Conservation (phyloP, 352 stramenopile species). For the Phytopythium kandeliae region DNA sequence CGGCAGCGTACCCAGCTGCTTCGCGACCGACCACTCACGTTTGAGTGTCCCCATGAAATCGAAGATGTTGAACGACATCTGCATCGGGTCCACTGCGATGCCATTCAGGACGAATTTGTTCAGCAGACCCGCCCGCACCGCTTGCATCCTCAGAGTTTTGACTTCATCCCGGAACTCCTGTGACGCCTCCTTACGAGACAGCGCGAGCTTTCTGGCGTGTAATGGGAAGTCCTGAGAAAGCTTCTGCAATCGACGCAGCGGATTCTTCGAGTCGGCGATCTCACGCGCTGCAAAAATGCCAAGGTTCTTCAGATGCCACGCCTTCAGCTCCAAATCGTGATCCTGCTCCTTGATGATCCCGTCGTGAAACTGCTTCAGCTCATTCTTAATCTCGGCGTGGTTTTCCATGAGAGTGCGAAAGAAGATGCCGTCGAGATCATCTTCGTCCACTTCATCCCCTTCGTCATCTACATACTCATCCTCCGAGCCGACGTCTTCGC, state of each 20-base stretch:
- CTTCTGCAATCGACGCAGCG: constrained; percentile 68
- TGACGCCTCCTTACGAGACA: constrained; percentile 52
- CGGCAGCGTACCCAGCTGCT: constrained; percentile 48
- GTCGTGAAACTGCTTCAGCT: constrained; percentile 52
- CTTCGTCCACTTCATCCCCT: constrained; percentile 40
- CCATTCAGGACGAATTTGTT: constrained; percentile 88
- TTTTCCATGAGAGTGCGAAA: constrained; percentile 50
- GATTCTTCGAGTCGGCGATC: constrained; percentile 68
- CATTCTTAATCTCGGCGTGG: constrained; percentile 31
- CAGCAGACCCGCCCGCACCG: constrained; percentile 22
- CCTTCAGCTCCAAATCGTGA: constrained; percentile 48
- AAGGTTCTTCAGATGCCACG: constrained; percentile 89
- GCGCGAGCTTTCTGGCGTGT: constrained; percentile 67
- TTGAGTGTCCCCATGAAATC: constrained; percentile 82
- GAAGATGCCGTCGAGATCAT: constrained; percentile 63
- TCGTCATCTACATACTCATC: constrained; percentile 28
- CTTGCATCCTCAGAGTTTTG: constrained; percentile 27
- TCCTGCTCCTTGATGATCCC: constrained; percentile 45
- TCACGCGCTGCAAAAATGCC: constrained; percentile 71
- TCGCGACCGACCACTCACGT: constrained; percentile 69
- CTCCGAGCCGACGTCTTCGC: constrained; percentile 20
- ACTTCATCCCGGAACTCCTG: constrained; percentile 42
- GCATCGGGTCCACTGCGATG: constrained; percentile 68
- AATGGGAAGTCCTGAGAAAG: constrained; percentile 90
- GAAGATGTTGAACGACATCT: constrained; percentile 90